Evolutionary conservation across 1,139 yeast species (phyloP), one percentile per base, ranked within the genome.

Genomic region (Candida sanyaensis): DNA sequence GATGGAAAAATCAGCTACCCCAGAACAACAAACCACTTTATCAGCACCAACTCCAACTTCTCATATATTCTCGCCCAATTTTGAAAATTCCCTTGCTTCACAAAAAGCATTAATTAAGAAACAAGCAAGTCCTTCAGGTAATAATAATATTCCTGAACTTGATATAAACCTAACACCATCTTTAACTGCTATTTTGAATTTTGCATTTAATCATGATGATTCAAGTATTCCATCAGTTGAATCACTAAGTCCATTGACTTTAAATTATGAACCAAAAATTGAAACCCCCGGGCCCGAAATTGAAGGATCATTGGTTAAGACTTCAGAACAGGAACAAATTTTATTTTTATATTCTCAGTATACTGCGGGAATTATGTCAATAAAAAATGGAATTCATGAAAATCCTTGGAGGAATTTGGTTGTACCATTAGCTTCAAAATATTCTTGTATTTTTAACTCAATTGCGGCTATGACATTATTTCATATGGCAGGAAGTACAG

Each of bases 341-440:
- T 49, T 73, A 13, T 63, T 62, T 45, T 55, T 72, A 32, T 72
- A 65, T 49, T 63, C 71, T 3, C 64, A 75, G 45, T 79, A 80
- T 58, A 83, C 88, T 0, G 81, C 86, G 48, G 77, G 80, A 9
- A 81, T 84, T 43, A 74, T 84, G 78, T 80, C 86, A 1, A 80
- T 84, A 44, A 82, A 80, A 54, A 80, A 81, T 55, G 88, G 87
- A 0, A 80, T 81, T 0, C 66, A 77, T 6, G 88, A 83, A 52
- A 84, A 84, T 55, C 89, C 88, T 5, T 84, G 90, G 89, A 66
- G 86, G 45, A 73, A 76, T n/a, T 61, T 77, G 41, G 64, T 83
- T 43, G 64, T 83, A 56, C 88, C 89, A 0, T 61, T 81, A 45
- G 83, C 87, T 0, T 58, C 68, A 6, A 67, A 73, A 41, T 76